Evolutionary conservation across 2,329 filamentous ascomycete genomes (phyloP).

Genomic region (Colletotrichum liriopes): DNA sequence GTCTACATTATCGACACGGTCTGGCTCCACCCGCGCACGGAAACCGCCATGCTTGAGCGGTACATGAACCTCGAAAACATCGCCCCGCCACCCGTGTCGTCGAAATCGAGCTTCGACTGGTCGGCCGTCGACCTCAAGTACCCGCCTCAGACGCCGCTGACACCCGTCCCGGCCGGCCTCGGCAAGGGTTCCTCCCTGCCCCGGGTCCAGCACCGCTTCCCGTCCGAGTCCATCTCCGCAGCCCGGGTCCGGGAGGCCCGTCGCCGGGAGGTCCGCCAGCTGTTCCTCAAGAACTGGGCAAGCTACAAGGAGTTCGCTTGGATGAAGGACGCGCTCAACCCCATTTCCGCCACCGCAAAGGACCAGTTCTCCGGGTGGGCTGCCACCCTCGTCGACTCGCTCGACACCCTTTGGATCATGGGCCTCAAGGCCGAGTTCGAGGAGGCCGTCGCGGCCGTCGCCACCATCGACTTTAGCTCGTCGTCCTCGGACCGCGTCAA

Average conservation of each 20-base stretch:
- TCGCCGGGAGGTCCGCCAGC: slow-evolving; percentile 53
- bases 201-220: slow-evolving; percentile 55
- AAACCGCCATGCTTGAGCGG: slow-evolving; percentile 46
- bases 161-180: slow-evolving; percentile 46
- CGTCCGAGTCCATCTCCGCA: slow-evolving; percentile 45
- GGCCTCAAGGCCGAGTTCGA: slow-evolving; percentile 66
- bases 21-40: slow-evolving; percentile 14
- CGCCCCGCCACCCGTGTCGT: slow-evolving; percentile 16
- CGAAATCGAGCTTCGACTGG: slow-evolving; percentile 57
- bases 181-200: slow-evolving; percentile 47
- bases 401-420: slow-evolving; percentile 71
- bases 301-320: slow-evolving; percentile 63
- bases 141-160: slow-evolving; percentile 45
- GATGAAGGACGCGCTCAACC: slow-evolving; percentile 63
- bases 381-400: slow-evolving; percentile 61
- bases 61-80: slow-evolving; percentile 52
- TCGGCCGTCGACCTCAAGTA: slow-evolving; percentile 49
- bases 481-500: slow-evolving; percentile 61
- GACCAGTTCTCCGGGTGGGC: slow-evolving; percentile 64
- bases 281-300: slow-evolving; percentile 56
- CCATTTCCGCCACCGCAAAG: slow-evolving; percentile 55
- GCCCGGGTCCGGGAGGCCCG: slow-evolving; percentile 49
- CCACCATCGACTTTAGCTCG: slow-evolving; percentile 64
- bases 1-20: slow-evolving; percentile 27
- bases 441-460: slow-evolving; percentile 61